These are phyloP conservation scores for Globisporangium nunn DNA, from an alignment of 352 stramenopile species.

Conservation along the genomic window DNA sequence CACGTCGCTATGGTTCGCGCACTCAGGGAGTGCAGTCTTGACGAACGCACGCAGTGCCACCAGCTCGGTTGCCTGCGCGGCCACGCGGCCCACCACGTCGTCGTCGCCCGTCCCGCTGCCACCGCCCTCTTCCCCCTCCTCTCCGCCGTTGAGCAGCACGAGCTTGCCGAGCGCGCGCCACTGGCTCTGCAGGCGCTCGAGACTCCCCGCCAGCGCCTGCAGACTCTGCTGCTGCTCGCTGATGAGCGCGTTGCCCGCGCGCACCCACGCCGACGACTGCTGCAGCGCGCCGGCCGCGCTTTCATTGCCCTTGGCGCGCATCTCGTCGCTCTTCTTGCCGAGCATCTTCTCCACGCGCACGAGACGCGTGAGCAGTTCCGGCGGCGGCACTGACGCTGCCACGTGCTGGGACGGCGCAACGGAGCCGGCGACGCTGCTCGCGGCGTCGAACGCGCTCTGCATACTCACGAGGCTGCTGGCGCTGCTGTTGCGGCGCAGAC, in stretches of 20 bases:
- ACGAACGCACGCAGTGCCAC: conserved; percentile 4
- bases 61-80: conserved; percentile 6
- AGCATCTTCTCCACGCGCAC: conserved; percentile 46
- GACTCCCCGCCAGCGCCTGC: conserved; percentile 24
- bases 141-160: conserved; percentile 10
- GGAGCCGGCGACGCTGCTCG: conserved; percentile 12
- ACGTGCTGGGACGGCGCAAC: conserved; percentile 5
- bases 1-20: neutral
- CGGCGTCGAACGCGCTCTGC: conserved; percentile 13
- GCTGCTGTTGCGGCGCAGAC: conserved; percentile 13
- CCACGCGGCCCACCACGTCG: conserved; percentile 2
- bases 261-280: conserved; percentile 42
- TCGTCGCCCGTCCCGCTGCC: neutral
- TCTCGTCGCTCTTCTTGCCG: conserved; percentile 71
- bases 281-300: conserved; percentile 39
- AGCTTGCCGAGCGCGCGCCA: conserved; percentile 17
- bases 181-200: conserved; percentile 13
- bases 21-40: conserved; percentile 4
- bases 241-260: conserved; percentile 23
- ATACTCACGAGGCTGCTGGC: conserved; percentile 14
- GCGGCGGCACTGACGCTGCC: no score
- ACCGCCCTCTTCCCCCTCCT: neutral
- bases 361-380: conserved; percentile 33
- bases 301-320: conserved; percentile 62
- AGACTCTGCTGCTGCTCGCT: conserved; percentile 46